phyloP scores from a whole-genome alignment of 2,329 filamentous ascomycete species.

The Onygena corvina region DNA sequence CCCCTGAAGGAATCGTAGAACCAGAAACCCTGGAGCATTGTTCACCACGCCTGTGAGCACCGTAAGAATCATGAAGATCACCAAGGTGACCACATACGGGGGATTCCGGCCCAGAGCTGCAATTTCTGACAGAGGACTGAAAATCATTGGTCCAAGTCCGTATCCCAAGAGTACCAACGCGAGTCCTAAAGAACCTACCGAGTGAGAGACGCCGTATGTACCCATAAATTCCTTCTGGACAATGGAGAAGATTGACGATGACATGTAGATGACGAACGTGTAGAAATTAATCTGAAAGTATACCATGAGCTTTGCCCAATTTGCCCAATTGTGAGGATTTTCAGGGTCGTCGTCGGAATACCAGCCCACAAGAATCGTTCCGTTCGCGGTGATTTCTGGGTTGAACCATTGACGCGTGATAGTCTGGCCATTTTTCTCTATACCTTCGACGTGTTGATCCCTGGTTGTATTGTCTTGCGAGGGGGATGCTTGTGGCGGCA shows the following conservation, averaged over 20 bases:
- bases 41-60: slow-evolving; percentile 12
- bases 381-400: not conserved
- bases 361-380: not conserved
- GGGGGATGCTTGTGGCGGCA: not conserved
- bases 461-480: not conserved
- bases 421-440: not conserved
- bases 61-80: slow-evolving; percentile 14
- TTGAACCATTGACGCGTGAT: not conserved
- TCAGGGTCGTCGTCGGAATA: not conserved
- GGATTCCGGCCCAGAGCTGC: slow-evolving; percentile 13
- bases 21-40: slow-evolving; percentile 12
- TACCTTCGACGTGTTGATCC: not conserved
- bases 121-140: slow-evolving; percentile 13
- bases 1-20: slow-evolving; percentile 13
- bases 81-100: slow-evolving; percentile 11
- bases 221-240: not conserved
- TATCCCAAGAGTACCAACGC: slow-evolving; percentile 52
- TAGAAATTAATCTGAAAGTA: not conserved
- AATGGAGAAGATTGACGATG: not conserved
- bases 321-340: slow-evolving; percentile 1
- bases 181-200: slow-evolving; percentile 43
- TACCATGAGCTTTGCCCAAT: not conserved
- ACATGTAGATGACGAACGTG: slow-evolving; percentile 3
- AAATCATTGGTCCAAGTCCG: slow-evolving; percentile 15
- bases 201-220: not conserved